Conservation (phyloP, 2,329 filamentous ascomycete species). For the Trichoderma sp. region DNA sequence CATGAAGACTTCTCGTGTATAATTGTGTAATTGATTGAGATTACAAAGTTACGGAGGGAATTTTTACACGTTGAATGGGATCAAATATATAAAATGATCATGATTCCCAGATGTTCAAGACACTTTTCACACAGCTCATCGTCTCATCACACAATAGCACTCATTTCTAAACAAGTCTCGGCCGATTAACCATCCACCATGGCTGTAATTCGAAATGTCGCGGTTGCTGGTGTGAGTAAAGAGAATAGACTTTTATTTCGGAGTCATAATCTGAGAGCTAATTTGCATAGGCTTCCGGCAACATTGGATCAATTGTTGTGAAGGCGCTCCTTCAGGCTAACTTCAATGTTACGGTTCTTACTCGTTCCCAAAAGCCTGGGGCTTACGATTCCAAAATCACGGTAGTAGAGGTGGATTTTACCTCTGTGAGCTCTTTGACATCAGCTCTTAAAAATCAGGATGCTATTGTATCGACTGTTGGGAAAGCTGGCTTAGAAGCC, state of each 20-base stretch:
- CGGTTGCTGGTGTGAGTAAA: background rate
- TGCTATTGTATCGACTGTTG: background rate
- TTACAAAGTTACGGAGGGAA: background rate
- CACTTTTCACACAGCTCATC: background rate
- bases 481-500: background rate
- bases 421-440: background rate
- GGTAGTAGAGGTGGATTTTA: background rate
- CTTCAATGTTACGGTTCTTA: slow-evolving; percentile 1
- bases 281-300: background rate
- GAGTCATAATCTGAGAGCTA: background rate
- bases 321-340: background rate
- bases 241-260: background rate
- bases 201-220: background rate
- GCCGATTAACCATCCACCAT: background rate
- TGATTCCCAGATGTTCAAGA: background rate
- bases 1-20: background rate
- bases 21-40: background rate
- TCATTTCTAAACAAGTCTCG: background rate
- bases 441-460: background rate
- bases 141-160: background rate
- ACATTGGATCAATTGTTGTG: background rate
- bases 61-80: background rate
- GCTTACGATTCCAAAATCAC: background rate
- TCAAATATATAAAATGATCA: background rate
- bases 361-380: background rate